Conservation (phyloP, 257 asterid species). For the Nicotiana obtusifolia region DNA sequence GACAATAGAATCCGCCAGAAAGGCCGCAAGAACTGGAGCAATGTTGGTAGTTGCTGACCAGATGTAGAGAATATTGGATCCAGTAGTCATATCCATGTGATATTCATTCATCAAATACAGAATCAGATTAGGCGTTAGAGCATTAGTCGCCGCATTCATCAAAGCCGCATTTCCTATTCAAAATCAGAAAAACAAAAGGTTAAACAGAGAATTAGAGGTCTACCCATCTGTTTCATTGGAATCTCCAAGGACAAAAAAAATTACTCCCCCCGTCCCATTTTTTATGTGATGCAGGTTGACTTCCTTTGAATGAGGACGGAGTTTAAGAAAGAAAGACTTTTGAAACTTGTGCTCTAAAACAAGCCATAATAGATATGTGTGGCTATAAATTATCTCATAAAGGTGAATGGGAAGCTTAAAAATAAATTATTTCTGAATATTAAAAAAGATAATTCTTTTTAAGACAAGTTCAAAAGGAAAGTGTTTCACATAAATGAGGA, state of each 20-base stretch:
- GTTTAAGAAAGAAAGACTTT: no score
- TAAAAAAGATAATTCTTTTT: no score
- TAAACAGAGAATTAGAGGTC: not conserved
- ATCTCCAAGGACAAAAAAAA: not conserved
- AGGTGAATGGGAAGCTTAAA: no score
- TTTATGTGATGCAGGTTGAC: no score
- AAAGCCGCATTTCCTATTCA: slow-evolving; percentile 49
- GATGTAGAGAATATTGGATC: slow-evolving; percentile 41
- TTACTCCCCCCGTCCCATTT: not conserved
- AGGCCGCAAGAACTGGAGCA: slow-evolving; percentile 54
- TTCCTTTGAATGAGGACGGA: no score
- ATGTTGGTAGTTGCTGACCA: slow-evolving; percentile 65
- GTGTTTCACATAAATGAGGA: no score
- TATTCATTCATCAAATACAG: slow-evolving; percentile 50
- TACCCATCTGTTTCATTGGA: not conserved
- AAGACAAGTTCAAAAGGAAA: no score
- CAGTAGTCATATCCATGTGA: slow-evolving; percentile 47
- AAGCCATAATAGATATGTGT: no score
- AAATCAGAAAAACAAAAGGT: not conserved
- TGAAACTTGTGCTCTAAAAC: no score
- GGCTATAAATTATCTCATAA: no score
- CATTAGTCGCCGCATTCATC: slow-evolving; percentile 49
- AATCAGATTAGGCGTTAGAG: slow-evolving; percentile 55
- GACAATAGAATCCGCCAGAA: slow-evolving; percentile 54
- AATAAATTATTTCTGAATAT: no score